A percentile compares a stretch with the other conserved stretches of the same genome.
phyloP scores from a whole-genome alignment of 164 flowering plant species.

The Akebia trifoliata region DNA sequence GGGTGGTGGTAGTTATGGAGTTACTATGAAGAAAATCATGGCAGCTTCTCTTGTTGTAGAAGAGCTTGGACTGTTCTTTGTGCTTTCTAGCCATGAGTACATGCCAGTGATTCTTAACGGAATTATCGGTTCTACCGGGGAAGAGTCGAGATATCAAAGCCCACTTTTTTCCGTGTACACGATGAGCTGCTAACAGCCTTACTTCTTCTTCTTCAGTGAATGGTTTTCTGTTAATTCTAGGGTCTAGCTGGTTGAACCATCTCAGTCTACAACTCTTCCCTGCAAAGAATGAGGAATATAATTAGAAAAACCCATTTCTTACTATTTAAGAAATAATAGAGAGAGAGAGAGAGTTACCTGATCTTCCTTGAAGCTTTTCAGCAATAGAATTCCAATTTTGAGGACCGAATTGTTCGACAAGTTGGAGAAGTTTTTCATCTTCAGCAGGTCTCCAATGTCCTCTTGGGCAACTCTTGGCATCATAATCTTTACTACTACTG shows the following conservation, averaged over 20 bases:
- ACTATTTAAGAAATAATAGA: neutral
- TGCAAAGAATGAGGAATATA: constrained; percentile 13
- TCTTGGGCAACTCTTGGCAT: constrained; percentile 47
- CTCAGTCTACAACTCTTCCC: constrained; percentile 91
- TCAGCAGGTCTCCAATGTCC: constrained; percentile 92
- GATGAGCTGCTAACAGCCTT: constrained; percentile 63
- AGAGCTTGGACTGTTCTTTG: constrained; percentile 53
- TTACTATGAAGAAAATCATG: constrained; percentile 20
- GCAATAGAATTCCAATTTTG: constrained; percentile 88
- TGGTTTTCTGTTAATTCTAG: constrained; percentile 76
- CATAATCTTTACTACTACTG: constrained; percentile 21
- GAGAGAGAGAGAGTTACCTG: constrained; percentile 40
- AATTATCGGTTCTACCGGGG: constrained; percentile 85
- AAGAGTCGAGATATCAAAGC: constrained; percentile 72
- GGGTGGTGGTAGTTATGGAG: constrained; percentile 8
- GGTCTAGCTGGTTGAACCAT: constrained; percentile 92
- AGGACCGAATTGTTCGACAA: constrained; percentile 69
- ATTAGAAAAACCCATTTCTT: constrained; percentile 9
- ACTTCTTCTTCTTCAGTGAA: constrained; percentile 80
- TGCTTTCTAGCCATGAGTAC: constrained; percentile 82
- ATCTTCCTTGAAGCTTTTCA: constrained; percentile 80
- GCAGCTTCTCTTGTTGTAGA: constrained; percentile 38
- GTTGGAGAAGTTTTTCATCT: constrained; percentile 64
- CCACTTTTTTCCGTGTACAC: constrained; percentile 82
- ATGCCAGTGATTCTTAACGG: constrained; percentile 93